These are phyloP conservation scores for Caryopteris hybrid DNA, from an alignment of 305 asterid species.

Conservation along the genomic window DNA sequence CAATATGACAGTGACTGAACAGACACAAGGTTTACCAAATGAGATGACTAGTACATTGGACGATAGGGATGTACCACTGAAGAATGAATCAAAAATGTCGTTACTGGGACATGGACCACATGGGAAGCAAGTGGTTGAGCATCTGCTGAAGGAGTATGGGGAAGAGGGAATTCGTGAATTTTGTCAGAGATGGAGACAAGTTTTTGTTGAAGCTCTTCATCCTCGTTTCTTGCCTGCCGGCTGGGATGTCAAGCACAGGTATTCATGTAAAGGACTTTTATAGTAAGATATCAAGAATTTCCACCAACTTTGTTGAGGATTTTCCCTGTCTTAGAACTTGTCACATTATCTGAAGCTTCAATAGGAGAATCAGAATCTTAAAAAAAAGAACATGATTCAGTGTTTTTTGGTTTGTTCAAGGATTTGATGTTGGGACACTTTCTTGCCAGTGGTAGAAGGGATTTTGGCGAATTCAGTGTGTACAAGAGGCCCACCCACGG, in stretches of 20 bases:
- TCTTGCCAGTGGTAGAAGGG: conserved; percentile 89
- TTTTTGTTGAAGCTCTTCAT: conserved; percentile 76
- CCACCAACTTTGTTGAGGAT: background rate
- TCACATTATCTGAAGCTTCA: no score
- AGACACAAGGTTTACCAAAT: conserved; percentile 27
- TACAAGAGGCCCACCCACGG: conserved; percentile 48
- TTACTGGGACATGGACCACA: conserved; percentile 95
- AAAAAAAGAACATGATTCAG: conserved; percentile 13
- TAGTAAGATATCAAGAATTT: background rate
- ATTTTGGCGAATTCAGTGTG: conserved; percentile 84
- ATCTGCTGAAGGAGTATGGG: conserved; percentile 63
- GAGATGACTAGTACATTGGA: conserved; percentile 17
- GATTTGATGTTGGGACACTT: conserved; percentile 46
- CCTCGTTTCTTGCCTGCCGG: conserved; percentile 97
- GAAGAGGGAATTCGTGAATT: conserved; percentile 81
- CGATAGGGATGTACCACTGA: conserved; percentile 27
- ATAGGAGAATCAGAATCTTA: background rate
- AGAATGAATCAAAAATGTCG: conserved; percentile 54
- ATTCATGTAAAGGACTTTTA: background rate
- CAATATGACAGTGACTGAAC: conserved; percentile 21
- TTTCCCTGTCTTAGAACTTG: background rate
- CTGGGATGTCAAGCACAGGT: conserved; percentile 99
- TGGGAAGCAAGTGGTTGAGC: conserved; percentile 74
- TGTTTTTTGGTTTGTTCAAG: conserved; percentile 36
- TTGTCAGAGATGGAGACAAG: conserved; percentile 95